Evolutionary conservation across 306 rosid species (phyloP), one percentile per base, ranked within the genome.

Genomic region (Fragaria vesca): DNA sequence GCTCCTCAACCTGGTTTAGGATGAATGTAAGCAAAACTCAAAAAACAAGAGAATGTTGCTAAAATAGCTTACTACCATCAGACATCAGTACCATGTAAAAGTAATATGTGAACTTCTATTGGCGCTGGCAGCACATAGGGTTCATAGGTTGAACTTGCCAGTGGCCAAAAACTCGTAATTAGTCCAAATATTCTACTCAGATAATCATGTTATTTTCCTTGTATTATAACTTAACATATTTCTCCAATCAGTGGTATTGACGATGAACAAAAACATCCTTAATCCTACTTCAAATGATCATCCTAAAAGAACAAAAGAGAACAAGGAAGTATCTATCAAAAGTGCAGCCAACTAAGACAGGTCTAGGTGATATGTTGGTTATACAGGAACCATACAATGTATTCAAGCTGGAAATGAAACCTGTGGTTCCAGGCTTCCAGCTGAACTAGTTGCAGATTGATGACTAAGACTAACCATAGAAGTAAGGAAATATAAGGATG

Each of bases 1-100:
- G 50, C 11, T 69, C 81, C 69, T 69, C 75, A 68, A 78, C 70
- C 81, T 69, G 76, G 10, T 57, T 18, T 8, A 18, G 24, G 20
- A 40, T 10, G 21, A 15, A 66, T 36, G 70, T 20, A 36, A 66
- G 17, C 6, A 24, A 21, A 43, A 6, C 55, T 69, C 38, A 69
- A 69, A 69, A 69, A 15, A 42, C 8, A 8, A 45, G 18, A 21
- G 18, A 45, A n/a, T 20, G 20, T 43, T 8, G 50, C 30, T 40
- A 65, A 65, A 16, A 16, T 18, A 66, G 30, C 42, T 66, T 36
- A 66, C 30, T 36, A 20, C 71, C 71, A 66, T 38, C 36, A 63
- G 45, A 8, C 71, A 66, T 38, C 36, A 63, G 45, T 18, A 20
- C 69, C 69, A 34, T 32, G 69, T 13, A 34, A 34, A 62, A 16